These are phyloP conservation scores for Blastomyces emzantsi DNA, from an alignment of 2,329 filamentous ascomycete species.

Conservation along the genomic window DNA sequence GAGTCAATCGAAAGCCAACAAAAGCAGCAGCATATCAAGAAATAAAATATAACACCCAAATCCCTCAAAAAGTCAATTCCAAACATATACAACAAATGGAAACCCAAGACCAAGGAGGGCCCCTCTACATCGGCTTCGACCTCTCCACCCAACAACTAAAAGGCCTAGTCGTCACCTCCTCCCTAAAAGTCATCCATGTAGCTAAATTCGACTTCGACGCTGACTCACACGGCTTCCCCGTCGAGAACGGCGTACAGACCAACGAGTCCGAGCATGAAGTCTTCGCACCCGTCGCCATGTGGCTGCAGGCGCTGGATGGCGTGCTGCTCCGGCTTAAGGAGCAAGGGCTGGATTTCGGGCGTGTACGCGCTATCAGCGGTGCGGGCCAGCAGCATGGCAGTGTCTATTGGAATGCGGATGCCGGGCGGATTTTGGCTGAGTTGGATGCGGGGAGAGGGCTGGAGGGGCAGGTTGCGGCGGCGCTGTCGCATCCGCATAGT, in stretches of 20 bases:
- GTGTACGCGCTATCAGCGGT: slow-evolving; percentile 74
- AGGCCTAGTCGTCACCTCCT: slow-evolving; percentile 76
- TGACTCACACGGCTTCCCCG: slow-evolving; percentile 67
- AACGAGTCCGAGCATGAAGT: slow-evolving; percentile 80
- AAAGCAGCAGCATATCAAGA: neutral
- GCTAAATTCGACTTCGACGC: slow-evolving; percentile 94
- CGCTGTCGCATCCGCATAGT: slow-evolving; percentile 75
- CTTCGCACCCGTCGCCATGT: slow-evolving; percentile 86
- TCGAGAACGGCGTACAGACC: slow-evolving; percentile 78
- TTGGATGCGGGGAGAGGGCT: slow-evolving; percentile 56
- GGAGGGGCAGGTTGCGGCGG: slow-evolving; percentile 60
- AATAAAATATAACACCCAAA: neutral
- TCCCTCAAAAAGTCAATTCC: neutral
- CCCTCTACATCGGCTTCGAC: slow-evolving; percentile 86
- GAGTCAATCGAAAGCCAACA: neutral
- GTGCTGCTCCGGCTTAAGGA: slow-evolving; percentile 65
- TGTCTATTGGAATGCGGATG: slow-evolving; percentile 76
- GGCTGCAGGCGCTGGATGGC: slow-evolving; percentile 84
- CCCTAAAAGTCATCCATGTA: slow-evolving; percentile 70
- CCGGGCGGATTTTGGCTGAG: slow-evolving; percentile 52
- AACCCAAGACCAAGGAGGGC: slow-evolving; percentile 34
- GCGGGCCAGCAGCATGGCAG: slow-evolving; percentile 97
- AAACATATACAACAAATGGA: neutral
- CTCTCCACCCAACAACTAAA: slow-evolving; percentile 96
- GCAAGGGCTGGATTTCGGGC: slow-evolving; percentile 61